Evolutionary conservation across 352 stramenopile genomes (phyloP), one percentile per base, ranked within the genome.

Genomic region (Phytophthora tentaculata): DNA sequence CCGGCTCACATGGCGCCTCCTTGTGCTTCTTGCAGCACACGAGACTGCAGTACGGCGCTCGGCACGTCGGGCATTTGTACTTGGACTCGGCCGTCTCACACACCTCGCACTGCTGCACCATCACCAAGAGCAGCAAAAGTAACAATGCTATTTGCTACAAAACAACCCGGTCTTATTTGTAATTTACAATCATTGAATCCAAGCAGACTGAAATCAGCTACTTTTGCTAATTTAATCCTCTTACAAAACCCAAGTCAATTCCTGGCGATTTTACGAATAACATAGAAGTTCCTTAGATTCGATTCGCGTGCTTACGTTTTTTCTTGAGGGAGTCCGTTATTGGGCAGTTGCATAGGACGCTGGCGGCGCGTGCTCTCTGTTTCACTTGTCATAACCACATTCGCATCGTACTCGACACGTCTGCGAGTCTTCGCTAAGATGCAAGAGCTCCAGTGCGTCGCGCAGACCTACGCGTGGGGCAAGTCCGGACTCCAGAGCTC

Each of bases 381-480:
- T 28, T 61, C 32, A 35, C 60, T 23, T 12, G 17, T 32, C 64
- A 71, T 43, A 73, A 70, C 50, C 12, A 35, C 28, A 71, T 64
- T 60, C 44, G 23, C 68, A 22, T 44, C 49, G 6, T 56, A 37
- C 8, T 53, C 9, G n/a, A 2, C 37, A 59, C 47, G n/a, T 45
- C 48, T 37, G 41, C 32, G 24, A 51, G 56, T 50, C 6, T 52
- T 29, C 35, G 57, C 22, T 26, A 66, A 41, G 23, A 93, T 96
- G 86, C 81, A 90, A 57, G 74, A 86, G 58, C 80, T 97, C 28
- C 72, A 95, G 70, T 96, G 87, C 70, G 72, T 95, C 22, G 89
- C 74, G 39, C 92, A 98, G 78, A 89, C 74, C 32, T 98, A 98
- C 68, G 91, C 90, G 19, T 98, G 94, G 94, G 94, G 94, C 22